These are phyloP conservation scores for Phytophthora idaei DNA, from an alignment of 352 stramenopile genomes.

Conservation along the genomic window DNA sequence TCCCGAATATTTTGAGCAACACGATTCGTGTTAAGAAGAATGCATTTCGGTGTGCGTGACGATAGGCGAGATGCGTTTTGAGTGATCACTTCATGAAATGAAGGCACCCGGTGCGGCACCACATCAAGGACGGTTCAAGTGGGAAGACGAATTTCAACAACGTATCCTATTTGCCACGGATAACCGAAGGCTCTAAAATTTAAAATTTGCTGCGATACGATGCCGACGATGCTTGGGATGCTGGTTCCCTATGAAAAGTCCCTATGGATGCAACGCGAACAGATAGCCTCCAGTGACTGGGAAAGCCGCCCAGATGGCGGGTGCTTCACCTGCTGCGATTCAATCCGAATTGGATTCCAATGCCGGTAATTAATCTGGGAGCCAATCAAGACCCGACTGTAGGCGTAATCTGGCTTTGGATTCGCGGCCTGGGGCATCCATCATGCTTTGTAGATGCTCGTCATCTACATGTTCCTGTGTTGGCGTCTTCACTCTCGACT, in stretches of 20 bases:
- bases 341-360: neutral
- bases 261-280: slow-evolving; percentile 11
- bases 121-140: too few relatives aligned
- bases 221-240: neutral
- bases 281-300: slow-evolving; percentile 17
- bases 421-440: slow-evolving; percentile 10
- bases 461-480: slow-evolving; percentile 1
- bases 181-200: too few relatives aligned
- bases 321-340: slow-evolving; percentile 13
- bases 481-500: slow-evolving; percentile 22
- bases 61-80: slow-evolving; percentile 8
- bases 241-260: neutral
- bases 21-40: neutral
- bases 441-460: slow-evolving; percentile 21
- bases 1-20: slow-evolving; percentile 10
- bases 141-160: too few relatives aligned
- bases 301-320: slow-evolving; percentile 20
- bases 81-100: slow-evolving; percentile 5
- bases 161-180: too few relatives aligned
- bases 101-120: too few relatives aligned
- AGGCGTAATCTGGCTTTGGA: slow-evolving; percentile 23
- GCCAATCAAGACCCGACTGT: slow-evolving; percentile 10
- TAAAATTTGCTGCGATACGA: slow-evolving; percentile 7
- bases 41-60: slow-evolving; percentile 17
- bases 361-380: slow-evolving; percentile 4